Percentiles rank a stretch among this genome's conserved stretches.
Conservation (phyloP, 1,284 basidiomycete species). For the Coniferiporia sulphurascens region DNA sequence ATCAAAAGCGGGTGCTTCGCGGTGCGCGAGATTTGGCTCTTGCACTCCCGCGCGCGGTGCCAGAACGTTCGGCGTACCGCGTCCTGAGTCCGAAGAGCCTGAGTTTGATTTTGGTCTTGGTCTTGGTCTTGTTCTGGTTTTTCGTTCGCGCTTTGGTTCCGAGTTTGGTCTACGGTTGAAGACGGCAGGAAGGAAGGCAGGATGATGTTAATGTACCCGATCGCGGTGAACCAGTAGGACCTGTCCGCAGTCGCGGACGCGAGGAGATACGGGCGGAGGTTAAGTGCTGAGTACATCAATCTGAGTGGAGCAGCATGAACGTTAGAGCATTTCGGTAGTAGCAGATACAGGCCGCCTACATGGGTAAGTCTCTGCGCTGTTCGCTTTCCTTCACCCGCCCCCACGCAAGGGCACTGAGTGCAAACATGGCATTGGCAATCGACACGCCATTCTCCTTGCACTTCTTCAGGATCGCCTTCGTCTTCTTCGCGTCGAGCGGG, state of each 20-base stretch:
- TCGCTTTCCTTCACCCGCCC: slow-evolving; percentile 37
- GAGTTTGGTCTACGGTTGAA: slow-evolving; percentile 20
- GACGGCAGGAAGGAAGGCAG: slow-evolving; percentile 62
- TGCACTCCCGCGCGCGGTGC: slow-evolving; percentile 66
- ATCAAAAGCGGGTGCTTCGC: slow-evolving; percentile 59
- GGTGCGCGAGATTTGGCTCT: slow-evolving; percentile 56
- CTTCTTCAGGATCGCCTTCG: slow-evolving; percentile 53
- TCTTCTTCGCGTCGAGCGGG: slow-evolving; percentile 47
- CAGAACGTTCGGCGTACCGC: slow-evolving; percentile 51
- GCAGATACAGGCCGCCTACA: slow-evolving; percentile 33
- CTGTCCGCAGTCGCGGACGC: slow-evolving; percentile 38
- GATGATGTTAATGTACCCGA: slow-evolving; percentile 77
- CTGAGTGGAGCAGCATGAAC: slow-evolving; percentile 28
- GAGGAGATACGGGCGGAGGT: slow-evolving; percentile 58
- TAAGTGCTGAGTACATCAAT: slow-evolving; percentile 79
- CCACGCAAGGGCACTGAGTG: slow-evolving; percentile 73
- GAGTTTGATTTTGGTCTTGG: too few species aligned
- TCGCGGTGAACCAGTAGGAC: slow-evolving; percentile 74
- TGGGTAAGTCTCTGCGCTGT: slow-evolving; percentile 41
- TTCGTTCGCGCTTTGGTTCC: too few species aligned
- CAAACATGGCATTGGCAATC: slow-evolving; percentile 71
- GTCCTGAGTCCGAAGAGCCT: slow-evolving; percentile 9
- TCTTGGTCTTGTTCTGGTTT: too few species aligned
- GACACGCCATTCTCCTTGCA: slow-evolving; percentile 71
- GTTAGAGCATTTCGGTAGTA: background rate